These are phyloP conservation scores for Pisolithus albus DNA, from an alignment of 768 basidiomycete species.

Conservation along the genomic window DNA sequence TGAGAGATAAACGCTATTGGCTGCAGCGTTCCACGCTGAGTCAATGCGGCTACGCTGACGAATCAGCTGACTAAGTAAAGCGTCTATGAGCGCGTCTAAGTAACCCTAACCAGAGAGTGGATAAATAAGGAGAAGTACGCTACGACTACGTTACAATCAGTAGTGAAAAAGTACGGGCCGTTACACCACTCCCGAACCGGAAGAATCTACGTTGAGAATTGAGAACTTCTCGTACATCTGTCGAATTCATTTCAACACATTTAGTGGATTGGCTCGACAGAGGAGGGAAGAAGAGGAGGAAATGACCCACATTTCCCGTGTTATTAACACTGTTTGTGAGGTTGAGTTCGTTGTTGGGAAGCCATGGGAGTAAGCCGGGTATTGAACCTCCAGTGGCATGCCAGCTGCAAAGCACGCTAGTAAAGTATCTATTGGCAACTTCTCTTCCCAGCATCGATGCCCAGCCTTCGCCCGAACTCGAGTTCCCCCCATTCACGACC, in stretches of 20 bases:
- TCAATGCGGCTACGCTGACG: too few relatives aligned
- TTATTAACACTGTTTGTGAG: conserved; percentile 59
- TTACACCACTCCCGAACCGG: conserved; percentile 73
- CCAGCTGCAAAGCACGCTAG: conserved; percentile 86
- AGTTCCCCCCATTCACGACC: conserved; percentile 66
- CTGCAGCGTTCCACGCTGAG: too few relatives aligned
- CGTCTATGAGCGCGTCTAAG: too few relatives aligned
- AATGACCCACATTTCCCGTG: conserved; percentile 64
- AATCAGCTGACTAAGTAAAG: too few relatives aligned
- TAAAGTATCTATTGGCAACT: conserved; percentile 79
- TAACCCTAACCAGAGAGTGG: too few relatives aligned
- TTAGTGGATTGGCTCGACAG: not conserved
- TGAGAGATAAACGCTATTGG: too few relatives aligned
- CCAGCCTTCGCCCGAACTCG: conserved; percentile 59
- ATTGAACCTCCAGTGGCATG: conserved; percentile 86
- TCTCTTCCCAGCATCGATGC: conserved; percentile 53
- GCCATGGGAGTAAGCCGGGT: conserved; percentile 54
- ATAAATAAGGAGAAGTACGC: too few relatives aligned
- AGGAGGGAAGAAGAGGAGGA: not conserved
- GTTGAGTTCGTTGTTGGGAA: conserved; percentile 65
- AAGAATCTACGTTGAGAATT: conserved; percentile 65
- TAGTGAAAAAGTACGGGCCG: too few relatives aligned
- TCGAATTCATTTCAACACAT: not conserved
- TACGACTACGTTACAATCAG: too few relatives aligned
- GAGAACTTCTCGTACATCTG: conserved; percentile 93